Percentiles rank a stretch among this genome's conserved stretches.
These are phyloP conservation scores for Berberis thunbergii DNA, from an alignment of 164 flowering plant species.

Conservation along the genomic window DNA sequence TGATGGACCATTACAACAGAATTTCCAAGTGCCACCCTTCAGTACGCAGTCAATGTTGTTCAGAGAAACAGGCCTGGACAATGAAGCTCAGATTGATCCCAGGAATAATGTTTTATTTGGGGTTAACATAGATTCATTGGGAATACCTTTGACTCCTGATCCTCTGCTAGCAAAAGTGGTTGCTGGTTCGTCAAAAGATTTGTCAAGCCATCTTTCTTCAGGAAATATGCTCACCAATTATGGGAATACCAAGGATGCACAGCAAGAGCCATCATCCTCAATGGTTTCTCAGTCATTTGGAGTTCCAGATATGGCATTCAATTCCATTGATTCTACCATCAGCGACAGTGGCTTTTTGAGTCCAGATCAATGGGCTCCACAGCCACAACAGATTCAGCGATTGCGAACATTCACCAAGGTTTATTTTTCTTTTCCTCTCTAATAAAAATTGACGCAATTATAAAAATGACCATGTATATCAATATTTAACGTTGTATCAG, in stretches of 20 bases:
- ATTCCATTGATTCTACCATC: slow-evolving; percentile 70
- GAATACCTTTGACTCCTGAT: slow-evolving; percentile 49
- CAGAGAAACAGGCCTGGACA: slow-evolving; percentile 52
- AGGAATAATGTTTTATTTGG: slow-evolving; percentile 51
- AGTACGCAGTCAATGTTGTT: slow-evolving; percentile 48
- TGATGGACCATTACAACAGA: slow-evolving; percentile 54
- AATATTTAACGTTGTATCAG: too few relatives aligned
- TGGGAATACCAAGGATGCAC: slow-evolving; percentile 61
- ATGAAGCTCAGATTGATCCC: slow-evolving; percentile 48
- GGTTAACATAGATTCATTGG: slow-evolving; percentile 42
- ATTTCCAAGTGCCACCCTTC: slow-evolving; percentile 36
- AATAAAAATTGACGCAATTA: neutral
- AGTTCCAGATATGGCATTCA: slow-evolving; percentile 72
- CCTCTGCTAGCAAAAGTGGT: slow-evolving; percentile 37
- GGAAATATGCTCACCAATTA: slow-evolving; percentile 45
- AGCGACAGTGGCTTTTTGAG: slow-evolving; percentile 56
- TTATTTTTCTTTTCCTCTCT: slow-evolving; percentile 1
- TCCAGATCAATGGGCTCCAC: slow-evolving; percentile 57
- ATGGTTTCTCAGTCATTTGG: slow-evolving; percentile 92
- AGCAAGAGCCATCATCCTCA: slow-evolving; percentile 80
- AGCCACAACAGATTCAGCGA: slow-evolving; percentile 65
- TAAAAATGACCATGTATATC: neutral
- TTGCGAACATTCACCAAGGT: slow-evolving; percentile 91
- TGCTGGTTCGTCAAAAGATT: slow-evolving; percentile 49
- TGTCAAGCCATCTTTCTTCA: slow-evolving; percentile 39